Evolutionary conservation across 306 rosid genomes (phyloP).

Genomic region (Cucumis sativus): Cucumber_9930_V3 NC_026659.2:26566501-26567000

Average conservation of each 20-base stretch:
- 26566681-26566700: conserved; percentile 32
- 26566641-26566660: conserved; percentile 65
- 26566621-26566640: conserved; percentile 81
- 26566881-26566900: not conserved
- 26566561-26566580: conserved; percentile 2
- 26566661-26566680: conserved; percentile 38
- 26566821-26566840: conserved; percentile 61
- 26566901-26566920: not conserved
- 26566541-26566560: not conserved
- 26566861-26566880: conserved; percentile 28
- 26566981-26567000: conserved; percentile 73
- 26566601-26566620: conserved; percentile 92
- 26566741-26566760: conserved; percentile 69
- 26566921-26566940: not conserved
- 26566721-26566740: conserved; percentile 53
- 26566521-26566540: not conserved
- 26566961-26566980: conserved; percentile 10
- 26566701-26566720: conserved; percentile 45
- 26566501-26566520: not conserved
- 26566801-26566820: conserved; percentile 76
- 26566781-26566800: conserved; percentile 96
- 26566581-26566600: conserved; percentile 87
- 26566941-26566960: conserved; percentile 1
- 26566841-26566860: conserved; percentile 74
- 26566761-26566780: conserved; percentile 88